Base-by-base conservation (phyloP, 768 basidiomycete species). In the Epithele typhae region DNA sequence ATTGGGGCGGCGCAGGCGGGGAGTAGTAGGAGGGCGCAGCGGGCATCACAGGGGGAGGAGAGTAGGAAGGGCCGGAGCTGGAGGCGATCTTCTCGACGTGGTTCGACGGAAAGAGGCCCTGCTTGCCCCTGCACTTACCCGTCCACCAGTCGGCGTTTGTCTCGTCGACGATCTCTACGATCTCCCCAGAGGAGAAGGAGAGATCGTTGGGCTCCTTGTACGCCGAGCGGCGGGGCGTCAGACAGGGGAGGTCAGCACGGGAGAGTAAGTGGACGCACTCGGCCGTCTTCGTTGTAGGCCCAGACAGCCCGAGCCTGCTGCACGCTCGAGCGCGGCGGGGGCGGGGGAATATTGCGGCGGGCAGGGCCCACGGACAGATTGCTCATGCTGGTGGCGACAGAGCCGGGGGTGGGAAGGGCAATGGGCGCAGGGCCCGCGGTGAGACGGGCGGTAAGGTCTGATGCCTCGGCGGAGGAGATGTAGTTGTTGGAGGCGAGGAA, bases 131-230 rank as follows among this genome's bases (percentile, higher is more conserved):
- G 46, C 74, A 57, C 49, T 64, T 72, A 22, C 92, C 91, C 7
- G 75, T 78, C 90, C 89, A 95, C 92, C 92, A 93, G 62, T 93
- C 92, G 3, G 71, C 71, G 48, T 92, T 91, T 37, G 80, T 85
- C 60, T 92, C 87, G 48, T 84, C 78, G 34, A 87, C 62, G 47
- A 95, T 74, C 47, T 89, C 86, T 48, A 95, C 77, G 37, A 80
- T 70, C 58, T 93, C 92, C 3, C 89, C 92, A 0, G 76, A 64
- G 22, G 68, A 62, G 73, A 95, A 92, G 1, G 81, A 77, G 7
- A 95, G 72, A 60, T 95, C 92, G n/a, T 84, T 79, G 11, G 75
- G 70, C 55, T 90, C 86, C 86, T 92, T 59, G 10, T 23, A 40
- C 35, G 4, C 38, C 14, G 25, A 11, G 32, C 9, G 33, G 23